Percentiles rank a stretch among this genome's conserved stretches.
These are phyloP conservation scores for Paramecium tetraurelia DNA, from an alignment of 73 alveolate genomes.

Conservation along the genomic window DNA sequence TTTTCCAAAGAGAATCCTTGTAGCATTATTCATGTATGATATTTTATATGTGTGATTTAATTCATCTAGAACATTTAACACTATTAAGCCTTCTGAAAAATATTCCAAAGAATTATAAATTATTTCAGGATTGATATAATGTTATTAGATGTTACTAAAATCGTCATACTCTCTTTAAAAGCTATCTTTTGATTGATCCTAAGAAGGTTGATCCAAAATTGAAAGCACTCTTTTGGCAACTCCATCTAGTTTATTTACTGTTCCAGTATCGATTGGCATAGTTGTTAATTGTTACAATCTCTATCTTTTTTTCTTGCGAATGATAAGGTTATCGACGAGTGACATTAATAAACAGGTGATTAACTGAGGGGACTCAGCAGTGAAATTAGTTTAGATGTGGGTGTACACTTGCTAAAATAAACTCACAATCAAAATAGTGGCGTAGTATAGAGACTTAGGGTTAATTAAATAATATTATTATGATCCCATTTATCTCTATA, in stretches of 20 bases:
- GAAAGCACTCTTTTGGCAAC: neutral
- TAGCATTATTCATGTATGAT: neutral
- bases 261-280: neutral
- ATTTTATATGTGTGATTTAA: neutral
- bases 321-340: neutral
- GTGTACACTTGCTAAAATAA: neutral
- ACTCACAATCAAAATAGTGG: neutral
- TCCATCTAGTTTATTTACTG: neutral
- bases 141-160: neutral
- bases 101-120: neutral
- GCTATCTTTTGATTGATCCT: neutral
- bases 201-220: neutral
- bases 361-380: neutral
- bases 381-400: neutral
- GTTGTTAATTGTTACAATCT: neutral
- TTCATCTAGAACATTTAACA: neutral
- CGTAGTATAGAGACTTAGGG: neutral
- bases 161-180: neutral
- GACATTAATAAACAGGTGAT: neutral
- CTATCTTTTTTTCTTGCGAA: neutral
- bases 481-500: neutral
- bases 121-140: neutral
- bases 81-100: neutral
- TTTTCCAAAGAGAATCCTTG: slow-evolving; percentile 1
- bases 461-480: neutral